Conservation (phyloP, 805 yeast species). For the Barnettozyma californica region DNA sequence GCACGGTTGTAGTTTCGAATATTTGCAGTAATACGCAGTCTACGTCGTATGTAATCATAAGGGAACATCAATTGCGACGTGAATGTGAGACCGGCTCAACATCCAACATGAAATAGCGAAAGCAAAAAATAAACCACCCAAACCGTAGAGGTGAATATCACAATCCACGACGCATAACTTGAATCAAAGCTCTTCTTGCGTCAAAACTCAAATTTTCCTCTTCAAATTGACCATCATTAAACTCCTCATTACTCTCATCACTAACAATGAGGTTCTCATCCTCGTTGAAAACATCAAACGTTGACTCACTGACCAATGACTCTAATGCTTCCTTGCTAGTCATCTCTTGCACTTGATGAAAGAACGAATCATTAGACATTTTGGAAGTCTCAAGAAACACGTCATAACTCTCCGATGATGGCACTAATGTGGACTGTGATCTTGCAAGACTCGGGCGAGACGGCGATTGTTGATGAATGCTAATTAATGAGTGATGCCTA, state of each 20-base stretch:
- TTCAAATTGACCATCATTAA: background rate
- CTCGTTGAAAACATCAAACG: conserved; percentile 7
- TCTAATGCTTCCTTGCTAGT: background rate
- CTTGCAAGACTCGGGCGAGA: conserved; percentile 7
- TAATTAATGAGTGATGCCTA: conserved; percentile 20
- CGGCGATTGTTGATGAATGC: conserved; percentile 7
- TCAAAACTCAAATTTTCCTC: conserved; percentile 20
- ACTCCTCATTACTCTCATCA: conserved; percentile 12
- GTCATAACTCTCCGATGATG: conserved; percentile 14
- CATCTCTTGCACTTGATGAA: conserved; percentile 16
- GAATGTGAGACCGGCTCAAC: background rate
- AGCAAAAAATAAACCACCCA: background rate
- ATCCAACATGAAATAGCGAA: background rate
- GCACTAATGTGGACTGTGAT: conserved; percentile 13
- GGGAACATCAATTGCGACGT: background rate
- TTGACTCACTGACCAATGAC: conserved; percentile 2
- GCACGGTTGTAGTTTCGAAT: background rate
- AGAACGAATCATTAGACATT: conserved; percentile 17
- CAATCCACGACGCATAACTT: conserved; percentile 24
- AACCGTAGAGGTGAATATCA: conserved; percentile 3
- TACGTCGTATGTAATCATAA: background rate
- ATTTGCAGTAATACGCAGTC: background rate
- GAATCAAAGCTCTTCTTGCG: conserved; percentile 27
- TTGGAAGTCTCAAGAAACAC: conserved; percentile 22
- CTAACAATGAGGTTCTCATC: conserved; percentile 1